phyloP scores from a whole-genome alignment of 371 early-diverging fungal genomes.

The Umbelopsis sp. region DNA sequence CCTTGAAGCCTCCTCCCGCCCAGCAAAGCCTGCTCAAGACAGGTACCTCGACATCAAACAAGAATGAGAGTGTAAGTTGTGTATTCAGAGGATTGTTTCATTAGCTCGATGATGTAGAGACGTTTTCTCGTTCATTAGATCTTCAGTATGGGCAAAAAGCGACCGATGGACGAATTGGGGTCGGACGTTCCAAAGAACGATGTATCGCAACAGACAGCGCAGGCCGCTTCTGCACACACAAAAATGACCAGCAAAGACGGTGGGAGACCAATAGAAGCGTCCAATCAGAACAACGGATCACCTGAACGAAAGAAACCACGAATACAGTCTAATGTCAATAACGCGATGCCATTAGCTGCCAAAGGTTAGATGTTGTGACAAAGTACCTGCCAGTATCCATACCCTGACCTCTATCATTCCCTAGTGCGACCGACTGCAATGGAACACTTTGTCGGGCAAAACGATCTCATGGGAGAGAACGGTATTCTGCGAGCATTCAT shows the following conservation, averaged over 20 bases:
- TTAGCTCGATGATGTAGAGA: not conserved
- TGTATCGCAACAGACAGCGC: not conserved
- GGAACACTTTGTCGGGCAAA: slow-evolving; percentile 77
- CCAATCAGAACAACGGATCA: not conserved
- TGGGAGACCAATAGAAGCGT: not conserved
- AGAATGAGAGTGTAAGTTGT: not conserved
- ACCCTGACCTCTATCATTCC: not conserved
- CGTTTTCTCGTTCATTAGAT: not conserved
- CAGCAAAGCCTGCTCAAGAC: too few relatives aligned
- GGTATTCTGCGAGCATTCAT: slow-evolving; percentile 69
- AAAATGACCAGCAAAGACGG: too few relatives aligned
- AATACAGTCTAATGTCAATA: slow-evolving; percentile 23
- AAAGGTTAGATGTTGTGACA: slow-evolving; percentile 30
- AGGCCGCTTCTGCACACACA: not conserved
- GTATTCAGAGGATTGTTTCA: not conserved
- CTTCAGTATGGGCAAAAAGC: not conserved
- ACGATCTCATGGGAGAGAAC: slow-evolving; percentile 64
- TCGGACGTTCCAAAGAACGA: not conserved
- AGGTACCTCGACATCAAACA: too few relatives aligned
- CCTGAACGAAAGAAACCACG: slow-evolving; percentile 22
- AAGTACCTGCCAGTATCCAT: not conserved
- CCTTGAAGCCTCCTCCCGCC: too few relatives aligned
- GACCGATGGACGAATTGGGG: not conserved
- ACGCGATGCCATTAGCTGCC: slow-evolving; percentile 53
- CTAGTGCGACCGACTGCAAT: slow-evolving; percentile 67